phyloP scores from a whole-genome alignment of 495 filamentous ascomycete genomes.

The Pseudomonodictys pantanalensis region DNA sequence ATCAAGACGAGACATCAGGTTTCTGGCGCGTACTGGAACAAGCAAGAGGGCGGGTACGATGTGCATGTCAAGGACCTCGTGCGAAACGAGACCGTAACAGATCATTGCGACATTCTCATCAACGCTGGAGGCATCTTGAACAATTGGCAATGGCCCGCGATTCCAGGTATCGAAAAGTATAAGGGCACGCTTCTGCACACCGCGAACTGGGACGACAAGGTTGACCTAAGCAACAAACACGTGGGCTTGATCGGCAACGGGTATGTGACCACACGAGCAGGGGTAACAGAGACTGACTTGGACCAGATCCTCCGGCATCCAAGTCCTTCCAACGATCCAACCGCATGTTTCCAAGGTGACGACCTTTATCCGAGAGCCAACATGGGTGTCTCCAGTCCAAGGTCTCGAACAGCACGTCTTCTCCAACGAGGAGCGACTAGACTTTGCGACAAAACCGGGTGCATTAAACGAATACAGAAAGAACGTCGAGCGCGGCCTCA shows the following conservation, averaged over 20 bases:
- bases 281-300: conserved; percentile 11
- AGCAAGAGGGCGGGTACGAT: conserved; percentile 38
- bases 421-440: conserved; percentile 37
- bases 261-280: conserved; percentile 16
- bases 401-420: conserved; percentile 44
- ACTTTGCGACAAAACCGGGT: conserved; percentile 37
- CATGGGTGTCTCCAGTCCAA: conserved; percentile 40
- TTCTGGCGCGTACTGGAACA: conserved; percentile 35
- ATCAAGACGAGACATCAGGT: conserved; percentile 39
- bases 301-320: conserved; percentile 38
- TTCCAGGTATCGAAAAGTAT: conserved; percentile 38
- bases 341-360: conserved; percentile 28
- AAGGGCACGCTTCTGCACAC: conserved; percentile 37
- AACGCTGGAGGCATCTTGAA: conserved; percentile 39
- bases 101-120: conserved; percentile 39
- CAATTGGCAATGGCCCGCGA: conserved; percentile 41
- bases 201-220: conserved; percentile 37
- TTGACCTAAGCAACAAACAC: conserved; percentile 32
- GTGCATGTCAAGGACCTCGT: conserved; percentile 36
- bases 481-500: conserved; percentile 40
- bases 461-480: conserved; percentile 28
- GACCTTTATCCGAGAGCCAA: conserved; percentile 40
- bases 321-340: conserved; percentile 36
- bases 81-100: conserved; percentile 26
- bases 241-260: conserved; percentile 37